Percentiles rank a stretch among this genome's conserved stretches.
These are phyloP conservation scores for Trichosanthes truncata DNA, from an alignment of 306 rosid species.

Conservation along the genomic window DNA sequence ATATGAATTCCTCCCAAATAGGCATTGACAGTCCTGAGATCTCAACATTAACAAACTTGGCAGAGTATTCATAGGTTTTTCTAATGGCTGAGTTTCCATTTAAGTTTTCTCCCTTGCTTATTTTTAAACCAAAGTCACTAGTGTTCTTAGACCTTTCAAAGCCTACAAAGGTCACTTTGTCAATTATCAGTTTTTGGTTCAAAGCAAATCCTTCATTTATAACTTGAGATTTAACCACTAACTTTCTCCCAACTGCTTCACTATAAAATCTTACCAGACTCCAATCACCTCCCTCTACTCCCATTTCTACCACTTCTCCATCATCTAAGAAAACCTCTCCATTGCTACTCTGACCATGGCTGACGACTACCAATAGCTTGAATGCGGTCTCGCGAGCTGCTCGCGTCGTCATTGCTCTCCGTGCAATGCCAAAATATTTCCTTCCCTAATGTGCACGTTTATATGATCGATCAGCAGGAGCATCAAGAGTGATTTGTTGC, in stretches of 20 bases:
- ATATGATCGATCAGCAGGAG: conserved; percentile 74
- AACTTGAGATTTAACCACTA: conserved; percentile 38
- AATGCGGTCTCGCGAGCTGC: conserved; percentile 49
- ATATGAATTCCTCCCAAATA: conserved; percentile 52
- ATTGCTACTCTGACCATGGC: conserved; percentile 20
- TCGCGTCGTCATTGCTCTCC: conserved; percentile 52
- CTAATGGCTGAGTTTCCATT: conserved; percentile 12
- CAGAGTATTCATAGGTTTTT: conserved; percentile 15
- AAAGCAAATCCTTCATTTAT: conserved; percentile 49
- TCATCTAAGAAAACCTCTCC: conserved; percentile 78
- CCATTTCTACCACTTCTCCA: conserved; percentile 51
- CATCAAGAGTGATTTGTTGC: conserved; percentile 35
- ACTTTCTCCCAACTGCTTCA: not conserved
- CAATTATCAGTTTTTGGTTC: conserved; percentile 47
- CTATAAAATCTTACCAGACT: conserved; percentile 42
- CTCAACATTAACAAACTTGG: conserved; percentile 30
- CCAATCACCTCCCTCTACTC: conserved; percentile 44
- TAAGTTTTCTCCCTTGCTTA: conserved; percentile 20
- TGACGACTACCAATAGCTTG: conserved; percentile 46
- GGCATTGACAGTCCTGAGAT: conserved; percentile 34
- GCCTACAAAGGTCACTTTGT: conserved; percentile 51
- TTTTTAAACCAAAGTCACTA: conserved; percentile 14
- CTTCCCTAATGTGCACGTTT: conserved; percentile 66
- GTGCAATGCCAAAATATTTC: conserved; percentile 59
- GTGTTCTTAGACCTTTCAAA: conserved; percentile 25